These are phyloP conservation scores for Phytophthora macrochlamydospora DNA, from an alignment of 352 stramenopile genomes.

Conservation along the genomic window DNA sequence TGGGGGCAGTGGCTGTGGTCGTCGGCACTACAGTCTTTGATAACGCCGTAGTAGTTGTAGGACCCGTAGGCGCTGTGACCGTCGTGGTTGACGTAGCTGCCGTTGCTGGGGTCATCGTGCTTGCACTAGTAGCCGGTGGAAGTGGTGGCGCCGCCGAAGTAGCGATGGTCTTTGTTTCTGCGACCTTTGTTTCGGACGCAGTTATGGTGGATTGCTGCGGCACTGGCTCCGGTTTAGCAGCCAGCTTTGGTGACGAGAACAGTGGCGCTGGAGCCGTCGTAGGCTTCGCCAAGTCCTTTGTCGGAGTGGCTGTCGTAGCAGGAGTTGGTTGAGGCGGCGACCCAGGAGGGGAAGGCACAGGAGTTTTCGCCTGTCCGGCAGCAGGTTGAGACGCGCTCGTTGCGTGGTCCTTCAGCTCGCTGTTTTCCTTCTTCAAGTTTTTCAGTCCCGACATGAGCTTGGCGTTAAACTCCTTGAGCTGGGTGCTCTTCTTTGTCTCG, in stretches of 20 bases:
- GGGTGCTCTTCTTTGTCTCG: conserved; percentile 66
- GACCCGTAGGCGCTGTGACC: conserved; percentile 14
- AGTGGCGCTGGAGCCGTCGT: conserved; percentile 15
- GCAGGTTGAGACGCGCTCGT: conserved; percentile 15
- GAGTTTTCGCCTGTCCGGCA: conserved; percentile 22
- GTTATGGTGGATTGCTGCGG: conserved; percentile 11
- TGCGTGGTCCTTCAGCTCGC: conserved; percentile 65
- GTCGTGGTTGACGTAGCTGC: conserved; percentile 7
- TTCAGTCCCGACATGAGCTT: conserved; percentile 74
- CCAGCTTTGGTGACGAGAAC: conserved; percentile 26
- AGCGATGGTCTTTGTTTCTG: conserved; percentile 9
- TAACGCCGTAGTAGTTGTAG: conserved; percentile 12
- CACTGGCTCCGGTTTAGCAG: conserved; percentile 18
- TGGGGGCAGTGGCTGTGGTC: conserved; percentile 14
- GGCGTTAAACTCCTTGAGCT: conserved; percentile 80
- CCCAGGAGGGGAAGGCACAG: conserved; percentile 20
- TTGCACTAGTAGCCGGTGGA: conserved; percentile 17
- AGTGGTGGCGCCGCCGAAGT: conserved; percentile 10
- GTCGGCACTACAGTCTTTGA: conserved; percentile 14
- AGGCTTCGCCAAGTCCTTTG: conserved; percentile 20
- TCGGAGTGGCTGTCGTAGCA: conserved; percentile 19
- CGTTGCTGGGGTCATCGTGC: conserved; percentile 23
- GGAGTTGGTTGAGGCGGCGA: conserved; percentile 20
- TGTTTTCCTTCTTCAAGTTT: conserved; percentile 78
- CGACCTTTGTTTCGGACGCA: conserved; percentile 21